phyloP scores from a whole-genome alignment of 1,139 yeast species.

The Magnusiomyces clavatus region DNA sequence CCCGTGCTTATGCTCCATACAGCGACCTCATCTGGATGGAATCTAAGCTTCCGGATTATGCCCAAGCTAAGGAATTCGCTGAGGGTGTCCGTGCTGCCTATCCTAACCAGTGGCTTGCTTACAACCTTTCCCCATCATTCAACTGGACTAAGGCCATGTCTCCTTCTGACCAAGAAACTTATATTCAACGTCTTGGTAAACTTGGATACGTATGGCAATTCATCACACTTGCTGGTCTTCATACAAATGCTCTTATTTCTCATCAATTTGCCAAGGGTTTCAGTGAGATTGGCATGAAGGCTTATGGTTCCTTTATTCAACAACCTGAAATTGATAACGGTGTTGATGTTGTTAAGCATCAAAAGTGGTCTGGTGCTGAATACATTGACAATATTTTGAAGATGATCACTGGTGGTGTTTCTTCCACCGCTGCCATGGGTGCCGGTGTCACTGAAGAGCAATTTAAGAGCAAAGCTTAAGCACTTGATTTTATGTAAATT shows the following conservation, averaged over 20 bases:
- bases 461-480: slow-evolving; percentile 44
- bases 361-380: slow-evolving; percentile 99
- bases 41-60: slow-evolving; percentile 88
- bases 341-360: slow-evolving; percentile 96
- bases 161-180: slow-evolving; percentile 79
- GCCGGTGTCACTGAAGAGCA: slow-evolving; percentile 97
- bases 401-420: slow-evolving; percentile 90
- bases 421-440: slow-evolving; percentile 98
- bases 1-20: slow-evolving; percentile 91
- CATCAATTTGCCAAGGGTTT: slow-evolving; percentile 78
- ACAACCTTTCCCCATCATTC: slow-evolving; percentile 94
- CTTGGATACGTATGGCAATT: slow-evolving; percentile 98
- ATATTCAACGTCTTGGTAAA: slow-evolving; percentile 77
- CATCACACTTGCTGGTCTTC: slow-evolving; percentile 95
- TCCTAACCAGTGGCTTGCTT: slow-evolving; percentile 94
- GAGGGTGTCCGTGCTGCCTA: slow-evolving; percentile 73
- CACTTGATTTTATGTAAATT: not conserved
- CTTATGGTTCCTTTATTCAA: slow-evolving; percentile 84
- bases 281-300: slow-evolving; percentile 85
- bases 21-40: slow-evolving; percentile 99
- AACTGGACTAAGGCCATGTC: slow-evolving; percentile 97
- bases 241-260: slow-evolving; percentile 89
- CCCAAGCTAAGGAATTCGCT: slow-evolving; percentile 92
- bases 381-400: slow-evolving; percentile 87
- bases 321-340: slow-evolving; percentile 81